Percentiles rank a stretch among this genome's conserved stretches.
Conservation (phyloP, 1,139 yeast genomes). For the Yamadazyma spencermartinsiae region DNA sequence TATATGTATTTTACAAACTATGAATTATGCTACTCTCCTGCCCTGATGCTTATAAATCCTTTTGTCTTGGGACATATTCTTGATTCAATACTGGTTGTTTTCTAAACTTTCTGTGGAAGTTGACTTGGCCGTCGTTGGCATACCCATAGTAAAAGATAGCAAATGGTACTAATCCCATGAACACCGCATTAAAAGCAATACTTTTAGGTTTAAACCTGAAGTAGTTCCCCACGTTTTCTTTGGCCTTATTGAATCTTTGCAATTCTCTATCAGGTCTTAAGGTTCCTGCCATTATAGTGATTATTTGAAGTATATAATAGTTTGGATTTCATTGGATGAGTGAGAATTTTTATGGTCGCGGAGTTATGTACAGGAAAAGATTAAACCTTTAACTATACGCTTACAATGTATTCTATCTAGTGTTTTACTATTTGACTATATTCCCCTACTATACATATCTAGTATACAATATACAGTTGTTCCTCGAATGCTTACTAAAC, state of each 20-base stretch:
- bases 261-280: constrained; percentile 47
- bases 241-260: constrained; percentile 45
- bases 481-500: not conserved
- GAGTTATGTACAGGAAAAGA: not conserved
- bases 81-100: constrained; percentile 34
- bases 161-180: constrained; percentile 43
- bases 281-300: constrained; percentile 45
- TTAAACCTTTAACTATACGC: too few species aligned
- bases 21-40: not conserved
- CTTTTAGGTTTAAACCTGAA: constrained; percentile 48
- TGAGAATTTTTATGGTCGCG: constrained; percentile 1
- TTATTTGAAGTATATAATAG: not conserved
- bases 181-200: constrained; percentile 33
- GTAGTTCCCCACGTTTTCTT: constrained; percentile 43
- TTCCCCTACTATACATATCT: not conserved
- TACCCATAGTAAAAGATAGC: constrained; percentile 40
- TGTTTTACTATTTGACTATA: too few species aligned
- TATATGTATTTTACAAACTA: constrained; percentile 1
- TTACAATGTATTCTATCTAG: too few species aligned
- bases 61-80: constrained; percentile 47
- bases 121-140: constrained; percentile 36
- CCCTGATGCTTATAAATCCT: constrained; percentile 35
- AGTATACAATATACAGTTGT: too few species aligned
- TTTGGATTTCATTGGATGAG: constrained; percentile 5
- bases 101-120: constrained; percentile 39